Conservation (phyloP, 176 grass and related monocot genomes). For the Tuctoria greenei region DNA sequence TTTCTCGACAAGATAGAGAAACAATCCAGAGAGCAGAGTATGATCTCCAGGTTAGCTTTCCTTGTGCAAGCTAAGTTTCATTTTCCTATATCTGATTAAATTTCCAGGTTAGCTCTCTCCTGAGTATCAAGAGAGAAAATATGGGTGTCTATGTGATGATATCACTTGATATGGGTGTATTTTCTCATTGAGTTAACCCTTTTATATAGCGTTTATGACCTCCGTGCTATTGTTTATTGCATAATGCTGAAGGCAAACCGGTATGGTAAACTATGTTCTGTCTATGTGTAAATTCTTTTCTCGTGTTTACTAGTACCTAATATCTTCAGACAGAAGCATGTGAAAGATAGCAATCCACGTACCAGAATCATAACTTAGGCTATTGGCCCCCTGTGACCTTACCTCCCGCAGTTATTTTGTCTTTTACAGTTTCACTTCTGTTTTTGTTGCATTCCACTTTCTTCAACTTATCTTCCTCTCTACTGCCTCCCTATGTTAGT, state of each 20-base stretch:
- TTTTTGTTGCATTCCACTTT: no score
- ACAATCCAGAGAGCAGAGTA: constrained; percentile 66
- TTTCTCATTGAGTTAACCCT: no score
- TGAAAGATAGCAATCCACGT: no score
- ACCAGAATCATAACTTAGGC: no score
- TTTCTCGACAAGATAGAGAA: constrained; percentile 78
- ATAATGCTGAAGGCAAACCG: neutral
- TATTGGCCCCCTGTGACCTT: no score
- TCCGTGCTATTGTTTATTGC: no score
- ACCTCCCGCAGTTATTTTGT: no score
- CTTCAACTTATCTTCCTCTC: no score
- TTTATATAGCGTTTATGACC: no score
- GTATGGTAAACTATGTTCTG: neutral
- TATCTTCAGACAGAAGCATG: no score
- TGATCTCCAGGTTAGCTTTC: constrained; percentile 82
- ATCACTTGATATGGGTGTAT: neutral
- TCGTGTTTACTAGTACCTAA: neutral
- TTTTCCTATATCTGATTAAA: neutral
- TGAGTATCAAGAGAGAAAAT: neutral
- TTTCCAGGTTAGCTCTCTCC: neutral
- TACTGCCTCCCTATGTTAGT: no score
- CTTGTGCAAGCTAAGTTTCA: constrained; percentile 1
- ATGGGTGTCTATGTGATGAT: neutral
- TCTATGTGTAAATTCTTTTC: neutral
- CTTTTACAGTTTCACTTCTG: no score